Conservation (phyloP, 2,329 filamentous ascomycete genomes). For the Thelonectria olida region DNA sequence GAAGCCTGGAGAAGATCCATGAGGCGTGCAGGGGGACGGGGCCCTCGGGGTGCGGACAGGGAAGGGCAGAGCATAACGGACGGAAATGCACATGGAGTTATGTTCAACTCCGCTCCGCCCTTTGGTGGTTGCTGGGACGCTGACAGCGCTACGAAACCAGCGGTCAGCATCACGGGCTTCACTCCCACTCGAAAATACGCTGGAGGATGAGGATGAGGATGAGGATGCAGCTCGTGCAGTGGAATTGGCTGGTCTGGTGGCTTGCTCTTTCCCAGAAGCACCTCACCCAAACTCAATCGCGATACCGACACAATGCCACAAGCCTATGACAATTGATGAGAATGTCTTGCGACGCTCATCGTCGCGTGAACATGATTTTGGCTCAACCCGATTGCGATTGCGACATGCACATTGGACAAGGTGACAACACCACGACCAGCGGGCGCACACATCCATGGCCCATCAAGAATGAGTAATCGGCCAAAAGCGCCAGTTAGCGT, state of each 20-base stretch:
- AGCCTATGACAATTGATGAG: too few species aligned
- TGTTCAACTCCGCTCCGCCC: constrained; percentile 17
- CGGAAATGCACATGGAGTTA: neutral
- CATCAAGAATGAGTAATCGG: neutral
- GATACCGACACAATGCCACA: too few species aligned
- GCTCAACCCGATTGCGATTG: neutral
- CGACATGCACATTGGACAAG: neutral
- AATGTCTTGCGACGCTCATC: too few species aligned
- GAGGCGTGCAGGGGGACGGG: neutral
- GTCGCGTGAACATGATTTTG: too few species aligned
- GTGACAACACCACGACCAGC: neutral
- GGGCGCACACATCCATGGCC: too few species aligned
- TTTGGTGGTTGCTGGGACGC: constrained; percentile 13
- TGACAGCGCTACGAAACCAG: constrained; percentile 16
- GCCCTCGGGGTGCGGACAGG: too few species aligned
- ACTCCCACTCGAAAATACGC: too few species aligned
- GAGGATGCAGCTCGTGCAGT: too few species aligned
- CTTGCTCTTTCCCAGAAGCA: too few species aligned
- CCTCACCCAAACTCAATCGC: too few species aligned
- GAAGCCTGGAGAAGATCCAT: constrained; percentile 5
- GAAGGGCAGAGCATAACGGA: too few species aligned
- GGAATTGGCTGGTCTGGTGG: too few species aligned
- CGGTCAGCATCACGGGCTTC: constrained; percentile 19
- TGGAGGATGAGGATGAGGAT: neutral
- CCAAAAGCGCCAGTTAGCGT: neutral